Evolutionary conservation across 1,284 basidiomycete species (phyloP), one percentile per base, ranked within the genome.

Genomic region (Wallemia hederae): DNA sequence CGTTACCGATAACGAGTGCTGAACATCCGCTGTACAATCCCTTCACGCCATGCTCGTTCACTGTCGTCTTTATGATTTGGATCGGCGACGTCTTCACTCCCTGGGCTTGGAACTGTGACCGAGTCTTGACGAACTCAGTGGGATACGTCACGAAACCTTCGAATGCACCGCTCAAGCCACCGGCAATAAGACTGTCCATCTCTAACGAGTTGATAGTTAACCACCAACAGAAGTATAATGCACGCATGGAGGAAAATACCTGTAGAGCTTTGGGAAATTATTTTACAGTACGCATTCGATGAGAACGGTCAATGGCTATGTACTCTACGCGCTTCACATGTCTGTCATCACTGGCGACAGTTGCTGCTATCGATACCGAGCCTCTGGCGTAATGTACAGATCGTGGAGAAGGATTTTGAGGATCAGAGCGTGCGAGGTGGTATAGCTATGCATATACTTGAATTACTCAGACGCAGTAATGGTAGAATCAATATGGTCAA

Each of bases 111-210:
- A 77, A 76, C 64, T 77, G 75, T 26, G 74, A 66, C 62, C 73
- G 72, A 15, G 75, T 76, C 69, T 96, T 96, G 62, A 91, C 82
- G 67, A 81, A 90, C 69, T 98, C 92, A 3, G 89, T 84, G 0
- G 92, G 91, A 66, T 89, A 91, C n/a, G 74, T 76, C 31, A 75
- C 67, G 63, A 77, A 75, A 9, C 76, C 88, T 74, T 97, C 92
- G 59, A 96, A 76, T 1, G 84, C 90, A 22, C 94, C 92, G 22
- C 92, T 92, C 0, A 83, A 84, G n/a, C 88, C 80, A 26, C 94
- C 92, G 0, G 92, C 92, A 62, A 88, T 72, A 63, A 92, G 71
- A n/a, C 39, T 49, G 39, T 49, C 39, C 39, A 49, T 49, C 22
- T 7, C 3, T 3, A 17, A 5, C 9, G 19, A 49, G 39, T 15